These are phyloP conservation scores for Turnera subulata DNA, from an alignment of 345 rosid genomes.

Conservation along the genomic window DNA sequence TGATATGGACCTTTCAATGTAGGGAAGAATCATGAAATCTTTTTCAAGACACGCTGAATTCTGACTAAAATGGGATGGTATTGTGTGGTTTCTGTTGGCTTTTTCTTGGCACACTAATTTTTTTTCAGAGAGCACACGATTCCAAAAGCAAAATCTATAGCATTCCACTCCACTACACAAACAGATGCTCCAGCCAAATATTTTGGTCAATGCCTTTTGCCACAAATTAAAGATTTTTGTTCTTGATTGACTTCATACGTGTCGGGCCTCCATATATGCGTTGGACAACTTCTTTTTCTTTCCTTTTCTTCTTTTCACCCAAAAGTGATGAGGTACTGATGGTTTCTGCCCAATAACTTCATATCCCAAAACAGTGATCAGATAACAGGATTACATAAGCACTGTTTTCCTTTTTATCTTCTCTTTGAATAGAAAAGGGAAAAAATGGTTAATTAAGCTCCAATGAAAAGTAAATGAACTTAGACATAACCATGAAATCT, in stretches of 20 bases:
- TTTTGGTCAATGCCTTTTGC: not conserved
- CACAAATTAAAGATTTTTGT: not conserved
- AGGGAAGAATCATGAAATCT: not conserved
- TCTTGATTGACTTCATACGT: not conserved
- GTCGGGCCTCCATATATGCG: not conserved
- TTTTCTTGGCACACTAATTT: not conserved
- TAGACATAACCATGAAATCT: too few relatives aligned
- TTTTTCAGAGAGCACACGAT: constrained; percentile 1
- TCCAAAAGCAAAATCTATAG: constrained; percentile 1
- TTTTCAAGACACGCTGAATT: not conserved
- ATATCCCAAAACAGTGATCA: too few relatives aligned
- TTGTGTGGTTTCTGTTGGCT: constrained; percentile 1
- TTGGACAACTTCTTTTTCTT: too few relatives aligned
- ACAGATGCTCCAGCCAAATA: not conserved
- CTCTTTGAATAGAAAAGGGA: too few relatives aligned
- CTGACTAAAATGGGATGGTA: not conserved
- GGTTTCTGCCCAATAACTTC: too few relatives aligned
- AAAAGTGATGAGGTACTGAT: too few relatives aligned
- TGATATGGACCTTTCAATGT: not conserved
- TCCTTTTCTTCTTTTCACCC: not conserved
- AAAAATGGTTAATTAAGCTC: too few relatives aligned
- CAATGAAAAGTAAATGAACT: too few relatives aligned
- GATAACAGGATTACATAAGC: too few relatives aligned
- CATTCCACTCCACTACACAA: not conserved
- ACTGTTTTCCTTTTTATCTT: too few relatives aligned